Conservation (phyloP, 1,284 basidiomycete genomes). For the Takashimella koratensis region DNA sequence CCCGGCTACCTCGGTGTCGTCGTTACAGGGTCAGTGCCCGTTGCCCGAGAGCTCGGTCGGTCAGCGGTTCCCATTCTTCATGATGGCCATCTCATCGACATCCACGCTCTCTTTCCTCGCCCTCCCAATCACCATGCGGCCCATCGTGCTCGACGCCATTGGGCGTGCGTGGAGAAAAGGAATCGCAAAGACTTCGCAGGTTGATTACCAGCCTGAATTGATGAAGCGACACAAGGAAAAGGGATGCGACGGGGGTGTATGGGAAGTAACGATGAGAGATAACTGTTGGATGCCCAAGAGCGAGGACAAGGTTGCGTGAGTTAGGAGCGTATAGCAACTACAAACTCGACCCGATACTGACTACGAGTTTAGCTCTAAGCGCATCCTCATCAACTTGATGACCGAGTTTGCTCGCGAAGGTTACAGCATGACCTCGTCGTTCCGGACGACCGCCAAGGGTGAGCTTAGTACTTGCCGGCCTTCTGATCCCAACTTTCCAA, state of each 20-base stretch:
- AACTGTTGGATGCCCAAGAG: conserved; percentile 39
- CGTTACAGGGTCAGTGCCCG: conserved; percentile 31
- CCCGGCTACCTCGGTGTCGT: conserved; percentile 31
- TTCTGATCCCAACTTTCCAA: too few relatives aligned
- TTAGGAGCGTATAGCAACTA: conserved; percentile 7
- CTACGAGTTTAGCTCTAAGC: conserved; percentile 34
- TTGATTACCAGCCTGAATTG: conserved; percentile 42
- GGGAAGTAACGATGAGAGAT: conserved; percentile 41
- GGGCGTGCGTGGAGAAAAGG: conserved; percentile 36
- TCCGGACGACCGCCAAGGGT: conserved; percentile 41
- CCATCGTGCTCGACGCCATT: conserved; percentile 32
- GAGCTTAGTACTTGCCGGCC: conserved; percentile 2
- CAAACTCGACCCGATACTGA: neutral
- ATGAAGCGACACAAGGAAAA: conserved; percentile 39
- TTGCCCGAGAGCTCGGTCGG: conserved; percentile 20
- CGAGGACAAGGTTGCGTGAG: conserved; percentile 43
- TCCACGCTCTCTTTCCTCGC: conserved; percentile 43
- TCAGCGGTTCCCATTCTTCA: conserved; percentile 39
- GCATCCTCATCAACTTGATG: conserved; percentile 43
- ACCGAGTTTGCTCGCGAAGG: conserved; percentile 38
- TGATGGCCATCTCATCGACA: conserved; percentile 35
- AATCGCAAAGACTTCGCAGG: conserved; percentile 24
- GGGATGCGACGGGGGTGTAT: conserved; percentile 45
- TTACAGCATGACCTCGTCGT: conserved; percentile 35
- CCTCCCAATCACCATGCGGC: conserved; percentile 29